Percentiles rank a stretch among this genome's conserved stretches.
Evolutionary conservation across 257 asterid genomes (phyloP).

Genomic region (Solanum appendiculatum): DNA sequence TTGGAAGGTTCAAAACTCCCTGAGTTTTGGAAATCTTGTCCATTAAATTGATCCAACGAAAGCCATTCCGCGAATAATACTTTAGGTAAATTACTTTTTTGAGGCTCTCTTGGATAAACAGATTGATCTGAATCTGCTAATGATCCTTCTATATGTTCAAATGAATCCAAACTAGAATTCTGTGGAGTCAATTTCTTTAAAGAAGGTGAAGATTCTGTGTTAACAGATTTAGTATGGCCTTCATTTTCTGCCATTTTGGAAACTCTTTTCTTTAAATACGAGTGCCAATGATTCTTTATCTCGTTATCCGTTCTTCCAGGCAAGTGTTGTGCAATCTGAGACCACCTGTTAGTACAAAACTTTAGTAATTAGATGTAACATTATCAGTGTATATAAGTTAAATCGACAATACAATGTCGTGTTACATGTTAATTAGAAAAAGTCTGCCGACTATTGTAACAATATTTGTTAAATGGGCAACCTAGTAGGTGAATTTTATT

Average conservation of each 20-base stretch:
- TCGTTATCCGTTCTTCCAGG: conserved; percentile 71
- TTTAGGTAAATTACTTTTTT: conserved; percentile 41
- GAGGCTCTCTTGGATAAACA: neutral
- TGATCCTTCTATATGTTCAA: conserved; percentile 18
- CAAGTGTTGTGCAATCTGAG: conserved; percentile 52
- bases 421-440: neutral
- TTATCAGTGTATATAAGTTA: neutral
- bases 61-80: conserved; percentile 80
- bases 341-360: conserved; percentile 38
- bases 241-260: conserved; percentile 10
- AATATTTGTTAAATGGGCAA: neutral
- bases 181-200: conserved; percentile 12
- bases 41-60: conserved; percentile 30
- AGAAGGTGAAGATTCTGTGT: conserved; percentile 1
- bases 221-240: conserved; percentile 1
- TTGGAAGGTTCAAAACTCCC: neutral
- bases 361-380: neutral
- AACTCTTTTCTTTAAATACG: conserved; percentile 43
- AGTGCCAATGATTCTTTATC: conserved; percentile 63
- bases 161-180: conserved; percentile 22
- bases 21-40: neutral
- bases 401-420: neutral
- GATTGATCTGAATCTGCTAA: conserved; percentile 26
- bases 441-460: neutral
- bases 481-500: neutral